Base-by-base conservation (phyloP, 805 yeast species). In the Maudiozyma saulgeensis region DNA sequence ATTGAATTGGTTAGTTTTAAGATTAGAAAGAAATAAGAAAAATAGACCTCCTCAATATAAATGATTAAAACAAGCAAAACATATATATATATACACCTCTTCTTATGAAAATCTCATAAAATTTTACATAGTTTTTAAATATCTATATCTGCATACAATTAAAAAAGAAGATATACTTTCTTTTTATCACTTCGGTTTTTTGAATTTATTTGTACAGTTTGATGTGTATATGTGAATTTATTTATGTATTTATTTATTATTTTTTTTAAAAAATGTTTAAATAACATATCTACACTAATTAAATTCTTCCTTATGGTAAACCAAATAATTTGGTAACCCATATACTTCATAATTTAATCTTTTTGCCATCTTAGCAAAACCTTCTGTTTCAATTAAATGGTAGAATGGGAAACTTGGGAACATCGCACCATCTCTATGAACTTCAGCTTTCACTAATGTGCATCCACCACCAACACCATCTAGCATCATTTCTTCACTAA, bases 401-500 rank as follows among this genome's bases (percentile, higher is more conserved):
- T 91, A 90, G 74, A 93, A 93, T 52, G 99, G 93, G 79, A 93
- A 93, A 45, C 95, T 87, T 16, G 99, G 99, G 79, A 93, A 93
- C 97, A 93, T 91, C 49, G 98, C 98, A 46, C 99, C 99, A 67
- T 93, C 99, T 66, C 99, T 78, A 69, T 93, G 99, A 48, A 93
- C 99, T 57, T 90, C 97, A 11, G 97, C 96, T 64, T 91, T 88
- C 31, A 93, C 99, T 69, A 93, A 67, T 32, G 95, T 82, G 41
- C 97, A 95, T 21, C 97, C 96, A 54, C 97, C 98, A 48, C 99
- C 99, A 50, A 93, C 98, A 65, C 99, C 99, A 66, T 93, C 98
- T 51, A 93, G 75, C 43, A 78, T 79, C 86, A 93, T 84, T 62
- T 83, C 91, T 3, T 81, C 76, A 55, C 76, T 73, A 12, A 62